phyloP scores from a whole-genome alignment of 805 yeast genomes.

The Lipomyces orientalis region DNA sequence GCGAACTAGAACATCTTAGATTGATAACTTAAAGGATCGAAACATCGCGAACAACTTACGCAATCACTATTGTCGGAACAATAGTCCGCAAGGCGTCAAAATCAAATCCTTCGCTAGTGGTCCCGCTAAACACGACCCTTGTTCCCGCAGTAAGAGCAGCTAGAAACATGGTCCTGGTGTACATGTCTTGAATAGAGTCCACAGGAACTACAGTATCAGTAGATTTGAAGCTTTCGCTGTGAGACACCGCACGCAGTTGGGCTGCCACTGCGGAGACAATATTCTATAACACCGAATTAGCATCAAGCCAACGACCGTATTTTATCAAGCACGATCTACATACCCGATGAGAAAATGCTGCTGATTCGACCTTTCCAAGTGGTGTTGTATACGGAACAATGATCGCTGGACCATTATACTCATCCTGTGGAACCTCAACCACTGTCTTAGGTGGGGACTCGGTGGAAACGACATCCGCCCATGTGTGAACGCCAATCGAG shows the following conservation, averaged over 20 bases:
- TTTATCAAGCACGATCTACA: neutral
- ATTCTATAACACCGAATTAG: constrained; percentile 18
- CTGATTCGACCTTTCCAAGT: constrained; percentile 16
- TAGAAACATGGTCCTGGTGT: constrained; percentile 42
- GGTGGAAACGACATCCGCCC: constrained; percentile 19
- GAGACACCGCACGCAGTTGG: constrained; percentile 46
- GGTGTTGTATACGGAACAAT: constrained; percentile 8
- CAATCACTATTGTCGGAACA: constrained; percentile 21
- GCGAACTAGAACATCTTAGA: neutral
- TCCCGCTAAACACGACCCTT: constrained; percentile 31
- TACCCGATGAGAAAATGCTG: constrained; percentile 21
- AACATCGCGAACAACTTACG: constrained; percentile 10
- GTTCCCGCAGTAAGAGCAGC: constrained; percentile 44
- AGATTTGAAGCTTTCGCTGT: constrained; percentile 41
- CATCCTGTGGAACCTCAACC: neutral
- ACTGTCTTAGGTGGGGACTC: neutral
- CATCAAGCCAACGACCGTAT: neutral
- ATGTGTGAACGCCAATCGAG: constrained; percentile 10
- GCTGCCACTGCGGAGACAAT: constrained; percentile 48
- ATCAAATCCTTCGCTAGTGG: constrained; percentile 23
- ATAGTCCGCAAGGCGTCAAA: constrained; percentile 10
- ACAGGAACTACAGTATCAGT: constrained; percentile 45
- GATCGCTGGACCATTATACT: constrained; percentile 13
- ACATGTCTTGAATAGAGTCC: constrained; percentile 41
- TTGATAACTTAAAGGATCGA: neutral